phyloP scores from a whole-genome alignment of 2,329 filamentous ascomycete genomes.

The Xylariaceae sp. region DNA sequence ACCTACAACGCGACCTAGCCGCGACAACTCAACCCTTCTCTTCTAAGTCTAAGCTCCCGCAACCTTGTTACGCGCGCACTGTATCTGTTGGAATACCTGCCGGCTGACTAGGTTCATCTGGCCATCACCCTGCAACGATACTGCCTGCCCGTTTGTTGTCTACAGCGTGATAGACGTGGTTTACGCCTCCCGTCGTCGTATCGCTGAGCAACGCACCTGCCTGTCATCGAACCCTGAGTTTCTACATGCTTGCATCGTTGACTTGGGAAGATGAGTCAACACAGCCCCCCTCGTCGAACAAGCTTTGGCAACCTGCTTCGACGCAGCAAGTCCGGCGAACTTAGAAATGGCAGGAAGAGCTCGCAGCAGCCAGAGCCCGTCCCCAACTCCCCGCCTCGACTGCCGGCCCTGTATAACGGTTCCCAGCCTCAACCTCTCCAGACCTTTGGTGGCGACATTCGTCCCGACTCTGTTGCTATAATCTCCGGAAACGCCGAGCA shows the following conservation, averaged over 20 bases:
- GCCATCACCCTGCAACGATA: constrained; percentile 13
- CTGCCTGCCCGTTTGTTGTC: constrained; percentile 13
- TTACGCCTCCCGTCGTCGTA: constrained; percentile 9
- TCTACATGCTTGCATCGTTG: constrained; percentile 21
- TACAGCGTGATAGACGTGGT: constrained; percentile 3
- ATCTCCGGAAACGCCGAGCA: constrained; percentile 33
- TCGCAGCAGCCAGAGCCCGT: constrained; percentile 49
- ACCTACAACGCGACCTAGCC: constrained; percentile 1
- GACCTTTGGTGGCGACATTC: constrained; percentile 35
- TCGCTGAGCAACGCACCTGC: constrained; percentile 16
- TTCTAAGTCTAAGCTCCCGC: not conserved
- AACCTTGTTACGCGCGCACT: constrained; percentile 4
- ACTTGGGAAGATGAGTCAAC: constrained; percentile 32
- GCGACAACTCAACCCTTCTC: constrained; percentile 3
- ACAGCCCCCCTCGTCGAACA: constrained; percentile 40
- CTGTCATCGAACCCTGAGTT: constrained; percentile 14
- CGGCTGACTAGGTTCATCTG: constrained; percentile 6
- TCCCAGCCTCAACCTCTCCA: constrained; percentile 32
- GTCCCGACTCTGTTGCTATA: constrained; percentile 35
- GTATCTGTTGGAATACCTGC: constrained; percentile 13
- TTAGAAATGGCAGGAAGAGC: constrained; percentile 50
- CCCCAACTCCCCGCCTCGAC: constrained; percentile 56
- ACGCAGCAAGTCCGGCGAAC: constrained; percentile 52
- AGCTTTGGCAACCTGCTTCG: constrained; percentile 51
- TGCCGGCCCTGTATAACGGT: constrained; percentile 46